A percentile compares a stretch with the other conserved stretches of the same genome.
These are phyloP conservation scores for Cladosporium sp. DNA, from an alignment of 2,329 filamentous ascomycete species.

Conservation along the genomic window DNA sequence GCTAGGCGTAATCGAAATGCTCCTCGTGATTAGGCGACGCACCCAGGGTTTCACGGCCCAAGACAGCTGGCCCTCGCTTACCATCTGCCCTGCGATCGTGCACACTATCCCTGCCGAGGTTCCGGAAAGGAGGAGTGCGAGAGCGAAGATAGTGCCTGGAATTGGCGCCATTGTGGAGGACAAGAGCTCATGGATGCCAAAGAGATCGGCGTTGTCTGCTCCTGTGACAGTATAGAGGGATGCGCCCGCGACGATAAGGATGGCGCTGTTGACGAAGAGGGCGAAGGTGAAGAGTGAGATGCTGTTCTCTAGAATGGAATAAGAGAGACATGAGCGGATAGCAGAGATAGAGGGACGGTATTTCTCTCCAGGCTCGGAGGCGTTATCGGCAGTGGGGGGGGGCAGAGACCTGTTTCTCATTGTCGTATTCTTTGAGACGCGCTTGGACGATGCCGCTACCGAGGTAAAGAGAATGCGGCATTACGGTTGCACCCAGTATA, in stretches of 20 bases:
- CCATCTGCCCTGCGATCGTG: slow-evolving; percentile 85
- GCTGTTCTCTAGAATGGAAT: slow-evolving; percentile 35
- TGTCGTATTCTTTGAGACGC: slow-evolving; percentile 60
- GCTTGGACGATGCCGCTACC: slow-evolving; percentile 64
- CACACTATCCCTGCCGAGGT: slow-evolving; percentile 79
- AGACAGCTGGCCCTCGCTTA: slow-evolving; percentile 72
- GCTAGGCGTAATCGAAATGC: slow-evolving; percentile 72
- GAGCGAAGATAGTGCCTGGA: slow-evolving; percentile 76
- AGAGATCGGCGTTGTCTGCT: slow-evolving; percentile 69
- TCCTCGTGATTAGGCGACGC: slow-evolving; percentile 68
- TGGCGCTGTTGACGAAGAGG: slow-evolving; percentile 39
- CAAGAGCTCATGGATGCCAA: slow-evolving; percentile 72
- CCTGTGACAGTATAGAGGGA: slow-evolving; percentile 56
- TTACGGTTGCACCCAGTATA: slow-evolving; percentile 69
- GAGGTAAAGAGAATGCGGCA: slow-evolving; percentile 64
- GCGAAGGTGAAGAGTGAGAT: slow-evolving; percentile 38
- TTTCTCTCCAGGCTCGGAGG: slow-evolving; percentile 26
- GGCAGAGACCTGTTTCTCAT: slow-evolving; percentile 41
- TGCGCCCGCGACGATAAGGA: slow-evolving; percentile 56
- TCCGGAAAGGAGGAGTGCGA: slow-evolving; percentile 73
- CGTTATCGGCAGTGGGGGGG: slow-evolving; percentile 11
- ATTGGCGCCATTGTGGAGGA: slow-evolving; percentile 61
- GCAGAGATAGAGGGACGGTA: slow-evolving; percentile 36
- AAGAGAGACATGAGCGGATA: slow-evolving; percentile 34
- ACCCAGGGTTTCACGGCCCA: slow-evolving; percentile 74